Conservation (phyloP, 306 rosid species). For the Leucaena leucocephala region DNA sequence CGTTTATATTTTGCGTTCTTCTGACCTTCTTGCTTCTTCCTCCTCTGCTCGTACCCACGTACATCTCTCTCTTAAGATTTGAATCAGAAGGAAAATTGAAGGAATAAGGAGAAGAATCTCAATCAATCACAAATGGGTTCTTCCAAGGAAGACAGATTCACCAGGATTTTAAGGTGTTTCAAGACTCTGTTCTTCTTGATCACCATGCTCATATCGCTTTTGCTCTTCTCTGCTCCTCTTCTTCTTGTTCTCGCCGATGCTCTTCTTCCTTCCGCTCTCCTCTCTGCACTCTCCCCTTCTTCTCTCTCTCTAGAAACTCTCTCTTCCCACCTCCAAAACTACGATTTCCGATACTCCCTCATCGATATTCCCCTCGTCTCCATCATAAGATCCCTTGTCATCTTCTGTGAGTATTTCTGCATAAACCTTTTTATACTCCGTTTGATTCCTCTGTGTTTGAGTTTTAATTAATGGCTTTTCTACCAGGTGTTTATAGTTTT, state of each 20-base stretch:
- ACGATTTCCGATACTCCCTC: constrained; percentile 70
- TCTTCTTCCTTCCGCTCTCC: constrained; percentile 64
- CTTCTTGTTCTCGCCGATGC: constrained; percentile 64
- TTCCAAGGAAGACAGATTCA: constrained; percentile 62
- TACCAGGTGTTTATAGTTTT: constrained; percentile 65
- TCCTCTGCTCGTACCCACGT: not conserved
- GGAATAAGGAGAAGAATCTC: not conserved
- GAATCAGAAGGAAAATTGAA: not conserved
- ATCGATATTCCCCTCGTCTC: constrained; percentile 70
- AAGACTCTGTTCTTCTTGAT: constrained; percentile 68
- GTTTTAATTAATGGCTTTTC: not conserved
- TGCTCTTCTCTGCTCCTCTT: constrained; percentile 69
- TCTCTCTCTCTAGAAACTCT: constrained; percentile 41
- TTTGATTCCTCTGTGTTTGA: not conserved
- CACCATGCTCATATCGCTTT: constrained; percentile 65
- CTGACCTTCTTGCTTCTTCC: not conserved
- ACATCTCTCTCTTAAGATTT: not conserved
- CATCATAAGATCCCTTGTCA: constrained; percentile 56
- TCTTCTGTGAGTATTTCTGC: constrained; percentile 52
- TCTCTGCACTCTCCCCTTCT: constrained; percentile 54
- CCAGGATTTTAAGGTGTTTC: constrained; percentile 50
- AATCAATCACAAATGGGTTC: constrained; percentile 49
- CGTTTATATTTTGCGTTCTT: not conserved
- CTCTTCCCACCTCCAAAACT: constrained; percentile 54
- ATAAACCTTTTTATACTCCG: not conserved